phyloP scores from a whole-genome alignment of 2,329 filamentous ascomycete genomes.

The Diplocarpon mali region DNA sequence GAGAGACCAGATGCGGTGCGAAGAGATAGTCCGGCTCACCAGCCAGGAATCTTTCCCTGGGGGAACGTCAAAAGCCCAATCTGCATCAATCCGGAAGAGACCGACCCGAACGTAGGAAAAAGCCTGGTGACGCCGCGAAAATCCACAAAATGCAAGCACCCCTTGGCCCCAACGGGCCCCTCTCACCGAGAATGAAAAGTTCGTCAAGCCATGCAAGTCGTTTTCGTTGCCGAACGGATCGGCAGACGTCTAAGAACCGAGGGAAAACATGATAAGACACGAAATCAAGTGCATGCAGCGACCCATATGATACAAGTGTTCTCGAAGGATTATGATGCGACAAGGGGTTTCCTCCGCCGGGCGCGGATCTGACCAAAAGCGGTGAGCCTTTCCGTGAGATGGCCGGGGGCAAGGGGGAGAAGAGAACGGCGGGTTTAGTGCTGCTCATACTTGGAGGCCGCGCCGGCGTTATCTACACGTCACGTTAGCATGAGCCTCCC shows the following conservation, averaged over 20 bases:
- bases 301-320: slow-evolving; percentile 28
- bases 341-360: slow-evolving; percentile 11
- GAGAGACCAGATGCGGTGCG: too few species aligned
- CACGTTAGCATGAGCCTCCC: slow-evolving; percentile 18
- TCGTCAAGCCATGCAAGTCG: slow-evolving; percentile 26
- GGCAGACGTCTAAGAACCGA: slow-evolving; percentile 22
- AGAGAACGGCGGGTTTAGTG: slow-evolving; percentile 18
- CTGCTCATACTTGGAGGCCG: slow-evolving; percentile 25
- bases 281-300: slow-evolving; percentile 24
- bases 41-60: too few species aligned
- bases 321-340: slow-evolving; percentile 17
- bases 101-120: slow-evolving; percentile 7
- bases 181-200: slow-evolving; percentile 15
- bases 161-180: slow-evolving; percentile 10
- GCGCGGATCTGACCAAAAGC: slow-evolving; percentile 8
- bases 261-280: slow-evolving; percentile 20
- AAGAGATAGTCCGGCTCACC: too few species aligned
- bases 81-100: background rate
- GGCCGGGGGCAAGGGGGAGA: slow-evolving; percentile 6
- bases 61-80: background rate
- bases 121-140: slow-evolving; percentile 14
- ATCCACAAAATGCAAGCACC: slow-evolving; percentile 19
- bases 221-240: slow-evolving; percentile 24
- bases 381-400: slow-evolving; percentile 7
- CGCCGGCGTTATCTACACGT: slow-evolving; percentile 23